A percentile compares a stretch with the other conserved stretches of the same genome.
phyloP scores from a whole-genome alignment of 495 filamentous ascomycete species.

The Neurospora terricola region DNA sequence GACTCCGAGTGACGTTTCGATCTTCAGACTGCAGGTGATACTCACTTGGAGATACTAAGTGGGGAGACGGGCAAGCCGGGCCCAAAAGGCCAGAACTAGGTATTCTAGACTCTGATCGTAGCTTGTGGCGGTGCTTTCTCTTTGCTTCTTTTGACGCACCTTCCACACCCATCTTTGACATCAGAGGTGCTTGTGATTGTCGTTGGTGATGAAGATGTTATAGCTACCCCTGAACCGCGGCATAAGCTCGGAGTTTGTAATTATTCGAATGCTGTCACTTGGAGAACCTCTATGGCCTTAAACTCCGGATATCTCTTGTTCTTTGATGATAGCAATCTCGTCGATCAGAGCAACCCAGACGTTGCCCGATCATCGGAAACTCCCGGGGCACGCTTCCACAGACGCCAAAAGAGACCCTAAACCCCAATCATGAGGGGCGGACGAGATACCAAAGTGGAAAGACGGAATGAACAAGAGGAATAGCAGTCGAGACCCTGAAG shows the following conservation, averaged over 20 bases:
- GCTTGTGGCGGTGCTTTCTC: background rate
- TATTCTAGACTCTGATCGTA: background rate
- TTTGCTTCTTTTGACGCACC: background rate
- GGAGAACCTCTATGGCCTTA: background rate
- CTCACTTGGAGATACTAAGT: background rate
- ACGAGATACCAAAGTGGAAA: background rate
- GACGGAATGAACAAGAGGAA: background rate
- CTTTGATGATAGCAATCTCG: background rate
- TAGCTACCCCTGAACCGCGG: background rate
- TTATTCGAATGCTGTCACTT: background rate
- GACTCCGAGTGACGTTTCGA: background rate
- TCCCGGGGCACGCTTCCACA: background rate
- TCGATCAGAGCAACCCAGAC: background rate
- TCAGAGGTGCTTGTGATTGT: background rate
- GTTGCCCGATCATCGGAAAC: background rate
- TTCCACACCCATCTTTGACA: background rate
- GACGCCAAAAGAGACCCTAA: background rate
- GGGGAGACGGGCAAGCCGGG: background rate
- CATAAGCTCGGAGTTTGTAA: background rate
- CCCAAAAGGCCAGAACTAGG: background rate
- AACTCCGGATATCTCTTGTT: background rate
- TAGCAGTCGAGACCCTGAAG: background rate
- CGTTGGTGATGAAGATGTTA: background rate
- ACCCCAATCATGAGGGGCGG: background rate
- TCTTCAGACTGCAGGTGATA: background rate